Base-by-base conservation (phyloP, 306 rosid genomes). In the Quercus berberidifolia region DNA sequence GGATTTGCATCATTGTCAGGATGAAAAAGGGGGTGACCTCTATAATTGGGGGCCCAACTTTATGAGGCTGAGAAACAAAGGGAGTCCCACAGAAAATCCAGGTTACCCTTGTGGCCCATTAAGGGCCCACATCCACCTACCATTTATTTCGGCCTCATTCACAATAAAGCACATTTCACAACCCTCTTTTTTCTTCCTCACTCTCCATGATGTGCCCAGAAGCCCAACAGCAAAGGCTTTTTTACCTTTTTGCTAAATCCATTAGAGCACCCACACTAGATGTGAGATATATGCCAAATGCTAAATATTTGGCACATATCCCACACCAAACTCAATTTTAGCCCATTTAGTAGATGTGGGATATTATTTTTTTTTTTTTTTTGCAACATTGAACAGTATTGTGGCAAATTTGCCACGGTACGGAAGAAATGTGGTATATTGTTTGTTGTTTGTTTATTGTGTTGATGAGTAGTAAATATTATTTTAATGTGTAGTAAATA, bases 211-310 rank as follows among this genome's bases (percentile, higher is more conserved):
- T 65, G 88, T 60, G 69, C 77, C 89, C 87, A 88, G 86, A 83
- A 73, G 74, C 79, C 88, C 86, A 83, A 71, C 87, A 83, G 77
- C 79, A 67, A 82, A 43, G 73, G 11, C 46, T 41, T 41, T 8
- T 41, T 41, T 41, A 8, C 46, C 55, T 73, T 75, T 78, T 33
- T 58, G 60, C 83, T 49, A 78, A 28, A 71, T 76, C 82, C 82
- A 81, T 68, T n/a, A n/a, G n/a, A n/a, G n/a, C n/a, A n/a, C n/a
- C n/a, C n/a, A n/a, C n/a, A n/a, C n/a, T n/a, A n/a, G n/a, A n/a
- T n/a, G n/a, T n/a, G n/a, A n/a, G n/a, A n/a, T n/a, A n/a, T n/a
- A n/a, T n/a, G n/a, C n/a, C n/a, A n/a, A n/a, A n/a, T n/a, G n/a
- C n/a, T n/a, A n/a, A n/a, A n/a, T n/a, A n/a, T n/a, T n/a, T n/a